A percentile compares a stretch with the other conserved stretches of the same genome.
Conservation (phyloP, 176 grass and related monocot genomes). For the Ensete glaucum region DNA sequence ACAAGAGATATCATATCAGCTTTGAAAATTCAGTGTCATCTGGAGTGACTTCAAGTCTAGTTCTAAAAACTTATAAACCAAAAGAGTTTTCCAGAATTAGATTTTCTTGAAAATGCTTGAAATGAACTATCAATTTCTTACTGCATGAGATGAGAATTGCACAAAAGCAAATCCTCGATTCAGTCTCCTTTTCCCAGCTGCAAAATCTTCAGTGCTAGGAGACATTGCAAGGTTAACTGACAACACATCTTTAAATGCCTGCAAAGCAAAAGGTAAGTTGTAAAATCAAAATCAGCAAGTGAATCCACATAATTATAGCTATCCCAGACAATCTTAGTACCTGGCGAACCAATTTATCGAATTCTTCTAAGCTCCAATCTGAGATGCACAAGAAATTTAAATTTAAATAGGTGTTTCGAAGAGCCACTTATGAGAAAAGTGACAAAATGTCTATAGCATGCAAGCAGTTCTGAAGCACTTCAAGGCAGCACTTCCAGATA, state of each 20-base stretch:
- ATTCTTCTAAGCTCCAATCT: conserved; percentile 70
- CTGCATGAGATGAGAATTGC: conserved; percentile 64
- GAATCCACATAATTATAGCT: conserved; percentile 1
- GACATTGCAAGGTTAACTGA: conserved; percentile 63
- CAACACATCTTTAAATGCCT: conserved; percentile 73
- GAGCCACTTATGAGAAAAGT: background rate
- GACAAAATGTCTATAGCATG: background rate
- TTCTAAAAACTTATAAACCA: background rate
- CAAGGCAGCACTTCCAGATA: background rate
- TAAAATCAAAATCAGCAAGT: conserved; percentile 2
- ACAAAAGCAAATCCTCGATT: conserved; percentile 83
- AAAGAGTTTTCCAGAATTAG: background rate
- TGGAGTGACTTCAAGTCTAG: background rate
- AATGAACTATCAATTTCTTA: conserved; percentile 28
- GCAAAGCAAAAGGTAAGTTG: background rate
- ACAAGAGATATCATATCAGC: background rate
- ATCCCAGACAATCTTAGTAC: conserved; percentile 19
- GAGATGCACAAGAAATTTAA: conserved; percentile 16
- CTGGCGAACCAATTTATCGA: conserved; percentile 63
- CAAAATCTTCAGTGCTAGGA: conserved; percentile 34
- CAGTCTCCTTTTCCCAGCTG: conserved; percentile 33
- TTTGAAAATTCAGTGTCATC: background rate
- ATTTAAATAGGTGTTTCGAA: background rate
- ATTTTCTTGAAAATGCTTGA: background rate
- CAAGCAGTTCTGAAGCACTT: background rate